A percentile compares a stretch with the other conserved stretches of the same genome.
These are phyloP conservation scores for Dictyostelium intermedium DNA, from an alignment of 78 protist species.

Conservation along the genomic window DNA sequence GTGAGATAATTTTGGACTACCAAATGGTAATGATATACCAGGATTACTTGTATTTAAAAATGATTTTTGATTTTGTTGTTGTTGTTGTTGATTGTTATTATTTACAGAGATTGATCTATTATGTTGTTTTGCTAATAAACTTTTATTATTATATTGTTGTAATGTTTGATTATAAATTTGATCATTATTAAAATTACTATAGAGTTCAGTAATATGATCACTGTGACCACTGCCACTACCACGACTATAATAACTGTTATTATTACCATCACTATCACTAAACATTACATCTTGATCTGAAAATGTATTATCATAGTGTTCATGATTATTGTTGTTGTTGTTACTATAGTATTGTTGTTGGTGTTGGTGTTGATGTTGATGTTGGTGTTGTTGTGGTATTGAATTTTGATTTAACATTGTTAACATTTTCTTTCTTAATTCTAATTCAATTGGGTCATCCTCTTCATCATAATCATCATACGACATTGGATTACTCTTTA, in stretches of 20 bases:
- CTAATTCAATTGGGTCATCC: slow-evolving; percentile 62
- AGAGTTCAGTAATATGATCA: neutral
- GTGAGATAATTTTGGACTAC: neutral
- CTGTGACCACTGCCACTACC: neutral
- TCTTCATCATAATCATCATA: neutral
- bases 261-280: neutral
- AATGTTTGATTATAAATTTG: neutral
- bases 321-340: neutral
- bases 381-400: neutral
- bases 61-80: neutral
- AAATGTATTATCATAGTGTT: neutral
- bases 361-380: neutral
- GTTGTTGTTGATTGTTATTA: neutral
- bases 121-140: neutral
- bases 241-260: neutral
- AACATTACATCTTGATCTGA: neutral
- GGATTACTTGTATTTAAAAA: slow-evolving; percentile 3
- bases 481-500: neutral
- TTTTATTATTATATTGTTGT: neutral
- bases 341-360: no score
- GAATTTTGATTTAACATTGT: slow-evolving; percentile 14
- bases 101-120: neutral
- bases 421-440: slow-evolving; percentile 45
- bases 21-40: neutral
- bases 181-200: neutral